These are phyloP conservation scores for Dovyalis caffra DNA, from an alignment of 345 rosid genomes.

Conservation along the genomic window DNA sequence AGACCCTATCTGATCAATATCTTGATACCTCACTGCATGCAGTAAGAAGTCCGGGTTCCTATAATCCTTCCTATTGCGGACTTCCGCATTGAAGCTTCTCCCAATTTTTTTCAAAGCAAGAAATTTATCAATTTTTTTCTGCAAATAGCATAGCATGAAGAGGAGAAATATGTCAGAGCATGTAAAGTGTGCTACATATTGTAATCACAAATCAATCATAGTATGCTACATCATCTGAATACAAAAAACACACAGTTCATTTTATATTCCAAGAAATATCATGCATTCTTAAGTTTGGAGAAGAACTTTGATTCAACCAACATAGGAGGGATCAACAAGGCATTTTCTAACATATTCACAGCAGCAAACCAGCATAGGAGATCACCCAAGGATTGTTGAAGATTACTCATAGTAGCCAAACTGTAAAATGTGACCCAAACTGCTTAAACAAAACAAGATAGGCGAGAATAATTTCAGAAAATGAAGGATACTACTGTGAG, in stretches of 20 bases:
- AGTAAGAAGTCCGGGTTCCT: conserved; percentile 90
- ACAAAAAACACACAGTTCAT: conserved; percentile 1
- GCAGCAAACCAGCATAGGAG: neutral
- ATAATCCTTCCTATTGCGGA: conserved; percentile 89
- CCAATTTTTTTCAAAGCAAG: conserved; percentile 74
- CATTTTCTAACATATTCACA: neutral
- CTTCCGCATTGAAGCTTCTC: conserved; percentile 93
- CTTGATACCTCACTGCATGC: conserved; percentile 92
- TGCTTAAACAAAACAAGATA: neutral
- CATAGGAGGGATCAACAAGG: neutral
- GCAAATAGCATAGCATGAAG: conserved; percentile 26
- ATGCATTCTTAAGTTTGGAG: neutral
- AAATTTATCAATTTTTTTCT: conserved; percentile 84
- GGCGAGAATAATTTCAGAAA: no score
- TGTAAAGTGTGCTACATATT: neutral
- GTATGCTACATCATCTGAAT: neutral
- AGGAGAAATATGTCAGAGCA: conserved; percentile 1
- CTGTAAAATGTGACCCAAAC: neutral
- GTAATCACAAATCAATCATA: conserved; percentile 2
- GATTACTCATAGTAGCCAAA: neutral
- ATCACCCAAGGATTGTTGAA: neutral
- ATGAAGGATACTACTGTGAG: no score
- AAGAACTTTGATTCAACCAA: neutral
- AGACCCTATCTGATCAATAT: conserved; percentile 87
- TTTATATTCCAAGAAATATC: neutral